Conservation (phyloP, 106 monocot genomes). For the Dendrobium nobile region DNA sequence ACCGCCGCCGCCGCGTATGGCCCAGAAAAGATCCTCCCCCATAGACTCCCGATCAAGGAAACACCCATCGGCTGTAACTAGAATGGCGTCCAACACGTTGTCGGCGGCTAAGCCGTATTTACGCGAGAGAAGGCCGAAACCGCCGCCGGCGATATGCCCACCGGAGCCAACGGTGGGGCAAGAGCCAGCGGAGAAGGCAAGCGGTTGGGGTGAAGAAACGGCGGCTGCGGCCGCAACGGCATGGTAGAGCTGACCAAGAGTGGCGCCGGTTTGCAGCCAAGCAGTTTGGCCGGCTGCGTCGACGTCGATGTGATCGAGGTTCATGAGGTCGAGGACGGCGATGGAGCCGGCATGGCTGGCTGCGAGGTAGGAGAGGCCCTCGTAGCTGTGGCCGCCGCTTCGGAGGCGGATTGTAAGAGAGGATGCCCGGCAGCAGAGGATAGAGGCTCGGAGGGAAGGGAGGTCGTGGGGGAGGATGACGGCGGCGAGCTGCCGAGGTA, state of each 20-base stretch:
- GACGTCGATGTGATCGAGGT: conserved; percentile 30
- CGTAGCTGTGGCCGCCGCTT: conserved; percentile 57
- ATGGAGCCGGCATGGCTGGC: background rate
- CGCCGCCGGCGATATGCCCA: conserved; percentile 53
- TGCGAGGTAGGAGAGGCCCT: conserved; percentile 36
- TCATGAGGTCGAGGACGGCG: conserved; percentile 25
- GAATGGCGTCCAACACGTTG: conserved; percentile 46
- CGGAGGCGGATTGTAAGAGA: conserved; percentile 34
- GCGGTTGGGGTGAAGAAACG: background rate
- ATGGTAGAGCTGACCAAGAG: conserved; percentile 46
- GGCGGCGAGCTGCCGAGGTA: conserved; percentile 14
- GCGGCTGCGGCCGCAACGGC: conserved; percentile 18
- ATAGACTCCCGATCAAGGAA: conserved; percentile 24
- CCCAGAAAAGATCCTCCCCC: conserved; percentile 66
- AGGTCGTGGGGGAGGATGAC: conserved; percentile 27
- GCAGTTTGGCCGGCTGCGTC: conserved; percentile 19
- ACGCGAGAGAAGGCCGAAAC: conserved; percentile 51
- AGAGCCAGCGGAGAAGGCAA: conserved; percentile 51
- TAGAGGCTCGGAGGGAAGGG: conserved; percentile 22
- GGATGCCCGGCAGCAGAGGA: conserved; percentile 24
- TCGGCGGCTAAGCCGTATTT: conserved; percentile 68
- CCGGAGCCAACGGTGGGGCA: conserved; percentile 57
- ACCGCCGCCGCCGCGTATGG: conserved; percentile 64
- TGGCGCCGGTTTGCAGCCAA: conserved; percentile 63
- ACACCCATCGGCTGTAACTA: conserved; percentile 27